These are phyloP conservation scores for Sarocladium kiliense DNA, from an alignment of 2,329 filamentous ascomycete genomes.

Conservation along the genomic window DNA sequence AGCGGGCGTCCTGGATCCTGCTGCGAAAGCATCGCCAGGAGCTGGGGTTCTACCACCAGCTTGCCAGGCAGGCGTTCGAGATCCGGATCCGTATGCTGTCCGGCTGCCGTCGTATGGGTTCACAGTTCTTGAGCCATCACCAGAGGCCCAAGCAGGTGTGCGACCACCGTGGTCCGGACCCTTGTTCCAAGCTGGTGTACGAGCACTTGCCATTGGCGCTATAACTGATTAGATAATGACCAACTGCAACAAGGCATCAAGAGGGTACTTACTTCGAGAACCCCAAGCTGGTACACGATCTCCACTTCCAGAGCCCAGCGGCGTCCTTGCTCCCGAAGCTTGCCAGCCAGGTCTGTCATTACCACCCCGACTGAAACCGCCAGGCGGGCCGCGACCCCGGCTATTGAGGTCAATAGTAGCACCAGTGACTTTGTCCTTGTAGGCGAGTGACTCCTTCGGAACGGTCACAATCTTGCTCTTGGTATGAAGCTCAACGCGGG, in stretches of 20 bases:
- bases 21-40: conserved; percentile 53
- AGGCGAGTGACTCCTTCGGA: conserved; percentile 72
- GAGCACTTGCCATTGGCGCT: conserved; percentile 52
- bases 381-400: conserved; percentile 36
- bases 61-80: conserved; percentile 72
- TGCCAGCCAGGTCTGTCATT: conserved; percentile 53
- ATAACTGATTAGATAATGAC: conserved; percentile 23
- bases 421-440: conserved; percentile 81
- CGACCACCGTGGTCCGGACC: conserved; percentile 50
- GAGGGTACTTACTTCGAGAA: conserved; percentile 53
- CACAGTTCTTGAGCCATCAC: conserved; percentile 57
- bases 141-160: conserved; percentile 62
- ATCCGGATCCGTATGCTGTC: conserved; percentile 71
- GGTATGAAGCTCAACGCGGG: conserved; percentile 87
- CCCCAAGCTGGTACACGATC: conserved; percentile 77
- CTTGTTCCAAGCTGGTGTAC: conserved; percentile 59
- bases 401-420: conserved; percentile 67
- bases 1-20: conserved; percentile 64
- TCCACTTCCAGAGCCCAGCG: conserved; percentile 51
- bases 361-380: conserved; percentile 39
- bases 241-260: neutral
- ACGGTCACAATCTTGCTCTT: conserved; percentile 90
- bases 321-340: conserved; percentile 61
- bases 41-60: conserved; percentile 70
- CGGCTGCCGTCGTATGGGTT: conserved; percentile 70